Evolutionary conservation across 1,284 basidiomycete species (phyloP).

Genomic region (Cystobasidium sp.): DNA sequence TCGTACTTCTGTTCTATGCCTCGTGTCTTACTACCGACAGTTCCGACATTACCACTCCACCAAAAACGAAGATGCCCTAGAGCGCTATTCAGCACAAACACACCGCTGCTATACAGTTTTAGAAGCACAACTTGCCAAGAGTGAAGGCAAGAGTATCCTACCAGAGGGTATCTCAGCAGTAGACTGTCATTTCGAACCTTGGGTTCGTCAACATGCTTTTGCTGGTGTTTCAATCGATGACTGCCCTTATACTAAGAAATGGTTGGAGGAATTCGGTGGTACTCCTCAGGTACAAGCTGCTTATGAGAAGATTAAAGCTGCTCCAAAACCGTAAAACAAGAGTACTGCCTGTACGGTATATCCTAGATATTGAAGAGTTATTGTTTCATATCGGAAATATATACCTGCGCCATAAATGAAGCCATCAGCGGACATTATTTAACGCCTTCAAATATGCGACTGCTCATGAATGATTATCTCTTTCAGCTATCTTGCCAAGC

Average conservation of each 20-base stretch:
- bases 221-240: conserved; percentile 1
- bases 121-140: conserved; percentile 5
- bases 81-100: conserved; percentile 7
- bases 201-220: conserved; percentile 15
- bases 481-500: no score
- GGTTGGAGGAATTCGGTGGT: conserved; percentile 4
- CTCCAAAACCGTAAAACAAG: background rate
- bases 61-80: conserved; percentile 20
- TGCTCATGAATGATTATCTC: no score
- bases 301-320: conserved; percentile 18
- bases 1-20: background rate
- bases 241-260: conserved; percentile 4
- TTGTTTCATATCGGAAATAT: no score
- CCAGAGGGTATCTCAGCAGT: conserved; percentile 12
- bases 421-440: no score
- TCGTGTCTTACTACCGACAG: background rate
- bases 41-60: conserved; percentile 13
- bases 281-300: conserved; percentile 5
- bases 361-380: no score
- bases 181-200: conserved; percentile 19
- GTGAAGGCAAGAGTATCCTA: conserved; percentile 22
- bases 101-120: conserved; percentile 16
- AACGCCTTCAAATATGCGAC: no score
- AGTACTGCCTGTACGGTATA: background rate
- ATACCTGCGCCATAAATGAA: no score